These are phyloP conservation scores for Camellia oleifera DNA, from an alignment of 179 eudicot species.

Conservation along the genomic window DNA sequence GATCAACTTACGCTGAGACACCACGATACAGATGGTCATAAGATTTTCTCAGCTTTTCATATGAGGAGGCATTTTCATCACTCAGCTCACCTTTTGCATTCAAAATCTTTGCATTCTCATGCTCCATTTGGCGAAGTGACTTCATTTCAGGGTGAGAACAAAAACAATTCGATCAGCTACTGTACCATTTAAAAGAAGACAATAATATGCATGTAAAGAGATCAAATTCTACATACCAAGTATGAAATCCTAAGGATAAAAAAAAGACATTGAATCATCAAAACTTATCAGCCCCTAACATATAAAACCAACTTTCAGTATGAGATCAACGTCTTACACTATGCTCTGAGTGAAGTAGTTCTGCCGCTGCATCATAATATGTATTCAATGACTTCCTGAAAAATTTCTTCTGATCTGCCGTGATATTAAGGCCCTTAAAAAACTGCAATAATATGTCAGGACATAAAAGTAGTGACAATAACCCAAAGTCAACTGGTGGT, in stretches of 20 bases:
- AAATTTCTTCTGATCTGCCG: constrained; percentile 81
- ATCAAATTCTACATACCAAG: background rate
- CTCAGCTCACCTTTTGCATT: constrained; percentile 96
- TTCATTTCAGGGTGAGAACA: constrained; percentile 23
- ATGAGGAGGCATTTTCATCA: constrained; percentile 82
- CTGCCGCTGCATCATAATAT: constrained; percentile 80
- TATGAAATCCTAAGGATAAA: background rate
- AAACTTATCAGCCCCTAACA: constrained; percentile 1
- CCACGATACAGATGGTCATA: constrained; percentile 90
- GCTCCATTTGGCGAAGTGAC: constrained; percentile 98
- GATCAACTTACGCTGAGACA: constrained; percentile 78
- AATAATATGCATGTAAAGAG: background rate
- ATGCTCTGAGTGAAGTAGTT: constrained; percentile 83
- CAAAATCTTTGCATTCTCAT: constrained; percentile 86
- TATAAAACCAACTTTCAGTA: constrained; percentile 1
- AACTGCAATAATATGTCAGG: constrained; percentile 45
- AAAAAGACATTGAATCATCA: background rate
- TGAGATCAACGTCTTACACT: constrained; percentile 50
- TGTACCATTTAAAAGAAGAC: background rate
- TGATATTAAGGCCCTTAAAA: constrained; percentile 67
- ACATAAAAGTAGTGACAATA: background rate
- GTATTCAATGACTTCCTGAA: constrained; percentile 74
- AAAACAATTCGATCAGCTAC: constrained; percentile 14
- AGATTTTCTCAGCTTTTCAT: constrained; percentile 93
- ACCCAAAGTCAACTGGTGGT: constrained; percentile 5